Evolutionary conservation across 139 green algal species (phyloP), one percentile per base, ranked within the genome.

Genomic region (Diplosphaera chodatii): DNA sequence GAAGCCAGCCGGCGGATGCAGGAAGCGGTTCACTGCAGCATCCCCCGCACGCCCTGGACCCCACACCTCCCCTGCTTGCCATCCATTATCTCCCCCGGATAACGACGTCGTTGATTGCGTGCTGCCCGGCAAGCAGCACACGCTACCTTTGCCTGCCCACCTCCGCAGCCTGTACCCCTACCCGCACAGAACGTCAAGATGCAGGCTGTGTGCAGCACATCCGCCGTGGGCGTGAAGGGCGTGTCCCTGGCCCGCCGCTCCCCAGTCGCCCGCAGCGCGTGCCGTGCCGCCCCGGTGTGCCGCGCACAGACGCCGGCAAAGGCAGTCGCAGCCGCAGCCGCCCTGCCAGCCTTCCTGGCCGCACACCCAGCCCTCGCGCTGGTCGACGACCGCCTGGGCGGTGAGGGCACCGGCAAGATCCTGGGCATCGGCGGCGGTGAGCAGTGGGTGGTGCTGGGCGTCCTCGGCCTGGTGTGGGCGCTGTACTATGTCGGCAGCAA

Each of bases 301-400:
- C 64, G 64, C 28, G 30, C 30, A 20, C 64, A 40, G 64, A 68
- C 30, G 64, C 29, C 34, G 16, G 30, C 64, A 16, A 73, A 73
- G 66, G 67, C 40, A 5, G 67, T 55, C 18, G 73, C 66, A 48
- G 77, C 71, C 31, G 77, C 68, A 32, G 55, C 62, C 28, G 32
- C 68, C 34, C 55, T 74, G 32, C 62, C 72, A 28, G 34, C 72
- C 74, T 40, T 76, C 34, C 32, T 82, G 29, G 73, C 72, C 48
- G 64, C 72, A 28, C 69, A 75, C 72, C 77, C 77, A 30, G 77
- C 77, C 29, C 70, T 78, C 59, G 77, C 77, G 10, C 72, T 82
- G 67, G 77, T 86, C 3, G 82, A 87, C 59, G 76, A 85, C 34
- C 76, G 82, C 56, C 48, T 87, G 62, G 74, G 73, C 63, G 79